Percentiles rank a stretch among this genome's conserved stretches.
Evolutionary conservation across 768 basidiomycete genomes (phyloP).

Genomic region (Lactarius sp.): DNA sequence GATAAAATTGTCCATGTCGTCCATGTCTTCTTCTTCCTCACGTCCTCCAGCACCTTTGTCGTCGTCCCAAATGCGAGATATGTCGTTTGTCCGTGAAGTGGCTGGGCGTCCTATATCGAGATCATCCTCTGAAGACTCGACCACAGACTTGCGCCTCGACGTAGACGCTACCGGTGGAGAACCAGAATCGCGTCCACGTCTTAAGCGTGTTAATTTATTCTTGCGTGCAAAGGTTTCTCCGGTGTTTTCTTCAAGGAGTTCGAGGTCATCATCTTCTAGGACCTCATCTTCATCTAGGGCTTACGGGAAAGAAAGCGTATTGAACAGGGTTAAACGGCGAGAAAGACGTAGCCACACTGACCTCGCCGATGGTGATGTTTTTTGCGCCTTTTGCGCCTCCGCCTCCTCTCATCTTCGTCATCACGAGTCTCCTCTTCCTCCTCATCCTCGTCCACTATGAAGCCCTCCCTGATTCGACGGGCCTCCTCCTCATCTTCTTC

Average conservation of each 20-base stretch:
- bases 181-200: slow-evolving; percentile 68
- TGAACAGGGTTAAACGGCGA: slow-evolving; percentile 13
- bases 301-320: slow-evolving; percentile 9
- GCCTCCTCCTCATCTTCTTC: slow-evolving; percentile 91
- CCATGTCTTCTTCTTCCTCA: slow-evolving; percentile 63
- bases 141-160: slow-evolving; percentile 51
- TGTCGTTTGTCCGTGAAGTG: slow-evolving; percentile 50
- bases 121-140: slow-evolving; percentile 78
- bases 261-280: slow-evolving; percentile 85
- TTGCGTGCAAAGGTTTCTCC: slow-evolving; percentile 62
- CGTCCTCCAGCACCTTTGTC: slow-evolving; percentile 44
- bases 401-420: slow-evolving; percentile 48
- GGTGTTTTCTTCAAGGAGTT: slow-evolving; percentile 78
- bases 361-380: slow-evolving; percentile 57
- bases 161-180: slow-evolving; percentile 62
- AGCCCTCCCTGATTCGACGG: slow-evolving; percentile 74
- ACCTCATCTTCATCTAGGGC: slow-evolving; percentile 52
- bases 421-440: slow-evolving; percentile 75
- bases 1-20: slow-evolving; percentile 72
- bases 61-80: slow-evolving; percentile 84
- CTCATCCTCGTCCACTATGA: slow-evolving; percentile 89
- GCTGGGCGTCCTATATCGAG: slow-evolving; percentile 50
- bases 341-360: slow-evolving; percentile 33
- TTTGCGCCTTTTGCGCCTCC: slow-evolving; percentile 63
- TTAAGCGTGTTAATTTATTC: slow-evolving; percentile 66